A percentile compares a stretch with the other conserved stretches of the same genome.
phyloP scores from a whole-genome alignment of 345 rosid genomes.

The Microthlaspi erraticum region DNA sequence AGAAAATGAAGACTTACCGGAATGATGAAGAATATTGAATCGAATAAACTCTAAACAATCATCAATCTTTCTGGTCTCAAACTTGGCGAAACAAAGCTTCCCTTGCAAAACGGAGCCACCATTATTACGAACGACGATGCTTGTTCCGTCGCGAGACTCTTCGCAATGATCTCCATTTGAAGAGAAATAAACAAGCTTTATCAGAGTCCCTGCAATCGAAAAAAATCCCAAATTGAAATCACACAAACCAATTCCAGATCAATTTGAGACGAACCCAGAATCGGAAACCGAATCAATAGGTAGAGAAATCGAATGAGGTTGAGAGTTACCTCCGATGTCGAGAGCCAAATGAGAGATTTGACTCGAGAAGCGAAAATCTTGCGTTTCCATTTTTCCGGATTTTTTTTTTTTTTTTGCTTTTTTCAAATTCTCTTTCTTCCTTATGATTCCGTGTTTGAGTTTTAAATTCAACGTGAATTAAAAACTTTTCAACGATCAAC shows the following conservation, averaged over 20 bases:
- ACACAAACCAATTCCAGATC: neutral
- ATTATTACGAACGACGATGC: slow-evolving; percentile 37
- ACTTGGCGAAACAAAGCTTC: slow-evolving; percentile 78
- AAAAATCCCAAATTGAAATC: neutral
- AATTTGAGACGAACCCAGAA: neutral
- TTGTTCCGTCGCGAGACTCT: slow-evolving; percentile 41
- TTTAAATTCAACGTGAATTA: slow-evolving; percentile 20
- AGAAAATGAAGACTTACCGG: slow-evolving; percentile 48
- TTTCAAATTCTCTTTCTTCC: neutral
- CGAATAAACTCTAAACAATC: slow-evolving; percentile 82
- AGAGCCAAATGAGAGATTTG: slow-evolving; percentile 79
- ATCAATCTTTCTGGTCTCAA: slow-evolving; percentile 82
- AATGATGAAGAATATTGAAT: slow-evolving; percentile 58
- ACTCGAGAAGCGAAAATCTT: slow-evolving; percentile 27
- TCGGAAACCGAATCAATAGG: neutral
- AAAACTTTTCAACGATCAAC: slow-evolving; percentile 32
- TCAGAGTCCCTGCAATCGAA: slow-evolving; percentile 68
- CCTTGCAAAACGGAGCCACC: slow-evolving; percentile 52
- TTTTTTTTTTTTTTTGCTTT: neutral
- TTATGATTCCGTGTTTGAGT: neutral
- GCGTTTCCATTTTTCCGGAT: slow-evolving; percentile 38
- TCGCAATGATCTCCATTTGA: slow-evolving; percentile 46
- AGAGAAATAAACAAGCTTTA: slow-evolving; percentile 83
- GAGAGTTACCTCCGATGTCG: slow-evolving; percentile 78
- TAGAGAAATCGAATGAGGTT: slow-evolving; percentile 1